phyloP scores from a whole-genome alignment of 345 rosid genomes.

The Euphorbia tirucalli region DNA sequence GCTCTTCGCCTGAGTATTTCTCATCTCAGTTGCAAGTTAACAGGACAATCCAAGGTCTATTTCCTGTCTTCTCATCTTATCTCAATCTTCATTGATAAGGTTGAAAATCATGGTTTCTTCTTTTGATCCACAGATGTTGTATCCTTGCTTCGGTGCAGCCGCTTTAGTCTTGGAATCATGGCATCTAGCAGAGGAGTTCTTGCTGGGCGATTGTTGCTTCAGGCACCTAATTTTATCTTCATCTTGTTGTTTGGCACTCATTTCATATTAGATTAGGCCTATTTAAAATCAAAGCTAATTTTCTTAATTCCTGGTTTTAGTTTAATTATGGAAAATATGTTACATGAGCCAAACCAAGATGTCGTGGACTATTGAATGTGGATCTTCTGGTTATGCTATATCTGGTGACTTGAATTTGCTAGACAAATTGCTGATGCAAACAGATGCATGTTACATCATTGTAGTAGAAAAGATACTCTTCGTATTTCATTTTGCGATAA shows the following conservation, averaged over 20 bases:
- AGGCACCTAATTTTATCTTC: constrained; percentile 46
- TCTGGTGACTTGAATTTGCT: constrained; percentile 75
- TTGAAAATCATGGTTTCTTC: not conserved
- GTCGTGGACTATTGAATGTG: constrained; percentile 68
- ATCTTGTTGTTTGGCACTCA: constrained; percentile 2
- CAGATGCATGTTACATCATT: constrained; percentile 88
- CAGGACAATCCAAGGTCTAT: constrained; percentile 77
- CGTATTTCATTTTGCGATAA: too few relatives aligned
- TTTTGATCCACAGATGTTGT: constrained; percentile 57
- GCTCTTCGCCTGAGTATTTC: constrained; percentile 70
- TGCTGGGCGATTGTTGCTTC: constrained; percentile 72
- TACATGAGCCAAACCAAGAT: constrained; percentile 78
- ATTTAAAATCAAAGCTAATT: not conserved
- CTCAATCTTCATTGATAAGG: not conserved
- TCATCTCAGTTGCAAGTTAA: constrained; percentile 83
- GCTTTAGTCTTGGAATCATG: constrained; percentile 89
- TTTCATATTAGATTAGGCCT: not conserved
- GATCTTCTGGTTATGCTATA: constrained; percentile 78
- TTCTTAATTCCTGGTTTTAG: constrained; percentile 3
- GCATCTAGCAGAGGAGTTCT: constrained; percentile 91
- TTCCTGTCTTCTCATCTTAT: not conserved
- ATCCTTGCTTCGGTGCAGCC: constrained; percentile 74
- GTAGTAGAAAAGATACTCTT: constrained; percentile 79
- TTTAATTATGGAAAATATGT: not conserved
- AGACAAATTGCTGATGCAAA: constrained; percentile 46